phyloP scores from a whole-genome alignment of 805 yeast genomes.

The Schwanniomyces pseudopolymorphus region DNA sequence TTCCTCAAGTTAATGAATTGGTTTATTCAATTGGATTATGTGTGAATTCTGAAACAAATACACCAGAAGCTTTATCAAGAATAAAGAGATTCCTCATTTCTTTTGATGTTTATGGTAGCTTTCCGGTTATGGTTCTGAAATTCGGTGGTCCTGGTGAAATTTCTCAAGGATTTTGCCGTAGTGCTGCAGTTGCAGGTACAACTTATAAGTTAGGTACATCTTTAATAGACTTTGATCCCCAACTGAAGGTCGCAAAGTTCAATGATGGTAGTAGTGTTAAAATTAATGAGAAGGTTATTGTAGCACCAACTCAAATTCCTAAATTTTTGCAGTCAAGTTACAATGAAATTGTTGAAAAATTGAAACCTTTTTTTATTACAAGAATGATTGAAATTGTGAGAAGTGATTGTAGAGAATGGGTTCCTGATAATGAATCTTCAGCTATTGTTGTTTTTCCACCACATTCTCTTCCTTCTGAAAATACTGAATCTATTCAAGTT shows the following conservation, averaged over 20 bases:
- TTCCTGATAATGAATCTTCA: slow-evolving; percentile 77
- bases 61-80: slow-evolving; percentile 75
- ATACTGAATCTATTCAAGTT: slow-evolving; percentile 78
- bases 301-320: slow-evolving; percentile 67
- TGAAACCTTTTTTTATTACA: slow-evolving; percentile 54
- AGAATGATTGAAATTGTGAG: slow-evolving; percentile 81
- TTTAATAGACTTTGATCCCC: slow-evolving; percentile 63
- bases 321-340: slow-evolving; percentile 41
- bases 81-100: slow-evolving; percentile 82
- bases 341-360: slow-evolving; percentile 43
- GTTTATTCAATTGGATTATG: slow-evolving; percentile 85
- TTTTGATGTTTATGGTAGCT: slow-evolving; percentile 88
- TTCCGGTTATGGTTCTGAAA: slow-evolving; percentile 89
- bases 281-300: slow-evolving; percentile 76
- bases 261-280: slow-evolving; percentile 73
- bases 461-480: slow-evolving; percentile 62
- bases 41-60: slow-evolving; percentile 54
- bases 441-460: slow-evolving; percentile 94
- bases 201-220: slow-evolving; percentile 81
- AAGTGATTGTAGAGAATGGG: slow-evolving; percentile 90
- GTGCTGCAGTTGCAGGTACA: slow-evolving; percentile 98
- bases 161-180: slow-evolving; percentile 94
- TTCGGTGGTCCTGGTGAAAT: slow-evolving; percentile 96
- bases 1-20: slow-evolving; percentile 77
- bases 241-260: slow-evolving; percentile 64